Evolutionary conservation across 2,329 filamentous ascomycete genomes (phyloP).

Genomic region (Acrodontium crateriforme): DNA sequence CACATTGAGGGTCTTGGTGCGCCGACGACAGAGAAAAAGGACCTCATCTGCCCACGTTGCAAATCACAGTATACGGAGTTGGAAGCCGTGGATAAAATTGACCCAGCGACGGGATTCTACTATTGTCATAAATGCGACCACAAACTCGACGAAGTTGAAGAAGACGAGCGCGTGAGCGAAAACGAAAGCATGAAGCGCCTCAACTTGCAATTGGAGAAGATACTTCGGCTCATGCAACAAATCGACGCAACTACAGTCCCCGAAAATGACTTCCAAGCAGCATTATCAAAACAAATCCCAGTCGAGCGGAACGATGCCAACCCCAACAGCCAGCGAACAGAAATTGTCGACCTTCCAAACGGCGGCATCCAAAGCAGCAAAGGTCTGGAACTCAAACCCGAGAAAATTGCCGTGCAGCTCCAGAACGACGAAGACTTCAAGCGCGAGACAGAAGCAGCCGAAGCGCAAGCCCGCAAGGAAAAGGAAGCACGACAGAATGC

Average conservation of each 20-base stretch:
- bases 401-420: conserved; percentile 23
- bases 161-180: conserved; percentile 42
- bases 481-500: conserved; percentile 23
- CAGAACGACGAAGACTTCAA: conserved; percentile 22
- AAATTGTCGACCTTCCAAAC: conserved; percentile 21
- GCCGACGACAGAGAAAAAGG: conserved; percentile 70
- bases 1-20: conserved; percentile 74
- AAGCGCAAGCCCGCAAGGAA: conserved; percentile 16
- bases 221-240: conserved; percentile 60
- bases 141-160: conserved; percentile 43
- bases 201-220: conserved; percentile 67
- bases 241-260: conserved; percentile 65
- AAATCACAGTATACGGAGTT: conserved; percentile 77
- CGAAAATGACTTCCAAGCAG: conserved; percentile 57
- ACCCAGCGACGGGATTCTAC: conserved; percentile 45
- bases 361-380: conserved; percentile 20
- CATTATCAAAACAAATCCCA: conserved; percentile 47
- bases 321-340: conserved; percentile 36
- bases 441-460: conserved; percentile 18
- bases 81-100: conserved; percentile 69
- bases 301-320: conserved; percentile 54
- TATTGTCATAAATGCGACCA: conserved; percentile 66
- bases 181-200: conserved; percentile 56
- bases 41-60: conserved; percentile 74
- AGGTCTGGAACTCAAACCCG: conserved; percentile 21